Percentiles rank a stretch among this genome's conserved stretches.
phyloP scores from a whole-genome alignment of 192 early-diverging fungal species.

The Podila epigama region DNA sequence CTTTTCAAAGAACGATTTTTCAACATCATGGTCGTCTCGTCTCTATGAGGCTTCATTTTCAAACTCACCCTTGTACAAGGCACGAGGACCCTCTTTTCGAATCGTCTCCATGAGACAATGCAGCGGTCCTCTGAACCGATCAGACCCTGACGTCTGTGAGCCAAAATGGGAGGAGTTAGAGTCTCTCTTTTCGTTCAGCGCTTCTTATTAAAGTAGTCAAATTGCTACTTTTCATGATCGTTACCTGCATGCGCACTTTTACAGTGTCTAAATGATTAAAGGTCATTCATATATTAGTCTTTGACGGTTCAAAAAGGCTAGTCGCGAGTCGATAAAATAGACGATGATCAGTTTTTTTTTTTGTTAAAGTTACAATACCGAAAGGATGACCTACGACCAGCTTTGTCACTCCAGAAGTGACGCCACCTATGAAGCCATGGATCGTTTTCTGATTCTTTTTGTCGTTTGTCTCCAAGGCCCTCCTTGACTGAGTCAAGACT shows the following conservation, averaged over 20 bases:
- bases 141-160: conserved; percentile 60
- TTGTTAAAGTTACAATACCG: too few relatives aligned
- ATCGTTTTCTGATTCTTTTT: conserved; percentile 56
- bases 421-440: conserved; percentile 75
- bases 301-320: background rate
- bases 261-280: conserved; percentile 82
- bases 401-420: conserved; percentile 80
- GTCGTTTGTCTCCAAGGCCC: conserved; percentile 1
- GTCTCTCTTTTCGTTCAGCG: background rate
- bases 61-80: conserved; percentile 79
- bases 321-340: too few relatives aligned
- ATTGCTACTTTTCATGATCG: too few relatives aligned
- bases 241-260: conserved; percentile 78
- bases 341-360: too few relatives aligned
- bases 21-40: background rate
- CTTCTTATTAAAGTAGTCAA: too few relatives aligned
- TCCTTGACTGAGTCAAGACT: background rate
- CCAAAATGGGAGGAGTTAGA: background rate
- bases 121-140: conserved; percentile 75
- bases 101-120: conserved; percentile 74
- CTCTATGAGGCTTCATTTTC: background rate
- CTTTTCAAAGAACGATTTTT: too few relatives aligned
- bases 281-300: too few relatives aligned
- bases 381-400: conserved; percentile 84
- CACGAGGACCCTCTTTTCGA: conserved; percentile 70